Evolutionary conservation across 257 asterid species (phyloP), one percentile per base, ranked within the genome.

Genomic region (Ligustrum vulgare): DNA sequence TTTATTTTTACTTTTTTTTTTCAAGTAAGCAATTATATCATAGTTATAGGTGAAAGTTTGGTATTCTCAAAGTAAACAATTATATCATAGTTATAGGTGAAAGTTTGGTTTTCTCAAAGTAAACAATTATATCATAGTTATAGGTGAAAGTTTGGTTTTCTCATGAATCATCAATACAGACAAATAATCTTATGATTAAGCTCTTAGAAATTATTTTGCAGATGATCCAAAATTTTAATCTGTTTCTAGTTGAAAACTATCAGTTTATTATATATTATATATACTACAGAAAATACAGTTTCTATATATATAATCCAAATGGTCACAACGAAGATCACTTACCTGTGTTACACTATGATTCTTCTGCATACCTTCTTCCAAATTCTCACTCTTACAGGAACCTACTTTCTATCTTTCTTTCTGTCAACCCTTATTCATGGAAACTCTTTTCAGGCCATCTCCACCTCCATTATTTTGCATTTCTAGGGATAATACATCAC

Each of bases 361-460:
- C 16, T 34, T 23, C 33, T 10, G 32, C 67, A 23, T 8, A 13
- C 16, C 32, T 22, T 60, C 3, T 23, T 10, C 66, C 33, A 23
- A 16, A 49, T 1, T 58, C 31, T 23, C 0, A 7, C 13, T 77
- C 49, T 13, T 31, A 11, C 47, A 32, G 75, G 56, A 62, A 32
- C 75, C 68, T 51, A 2, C 9, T 66, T 47, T 37, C 20, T 35
- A 71, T 20, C 56, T 32, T 3, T 8, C 10, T 66, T 37, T 35
- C 73, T 7, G 23, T 28, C 79, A 10, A 74, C 67, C 20, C 75
- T 41, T 69, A 5, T 4, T 64, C 51, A 89, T 93, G 98, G 93
- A 81, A 64, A 75, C 87, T 76, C 84, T 84, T 74, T 86, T 83
- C 70, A 66, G 67, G 31, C 84, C 80, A 65, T 80, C 87, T 34